Evolutionary conservation across 148 eudicot species (phyloP).

Genomic region (Chenopodium album): DNA sequence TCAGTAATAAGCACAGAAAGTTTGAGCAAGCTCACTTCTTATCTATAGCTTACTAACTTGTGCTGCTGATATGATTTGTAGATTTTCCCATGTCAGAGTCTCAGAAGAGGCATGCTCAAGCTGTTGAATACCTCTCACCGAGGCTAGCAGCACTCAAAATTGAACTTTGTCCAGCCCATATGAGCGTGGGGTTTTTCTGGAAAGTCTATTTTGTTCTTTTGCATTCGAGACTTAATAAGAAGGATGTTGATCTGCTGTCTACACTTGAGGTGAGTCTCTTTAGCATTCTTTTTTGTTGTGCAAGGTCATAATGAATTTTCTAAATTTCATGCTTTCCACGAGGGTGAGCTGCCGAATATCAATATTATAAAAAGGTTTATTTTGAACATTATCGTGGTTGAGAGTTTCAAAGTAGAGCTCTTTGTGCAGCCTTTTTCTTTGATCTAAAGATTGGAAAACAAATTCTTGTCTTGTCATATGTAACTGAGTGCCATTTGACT

Average conservation of each 20-base stretch:
- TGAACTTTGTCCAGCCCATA: conserved; percentile 80
- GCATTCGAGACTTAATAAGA: conserved; percentile 75
- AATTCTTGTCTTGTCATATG: no score
- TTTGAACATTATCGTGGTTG: neutral
- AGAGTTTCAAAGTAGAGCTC: neutral
- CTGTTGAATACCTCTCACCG: conserved; percentile 63
- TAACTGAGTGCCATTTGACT: no score
- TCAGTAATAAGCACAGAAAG: neutral
- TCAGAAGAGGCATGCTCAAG: conserved; percentile 61
- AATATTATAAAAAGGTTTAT: neutral
- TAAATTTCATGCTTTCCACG: neutral
- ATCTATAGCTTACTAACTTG: neutral
- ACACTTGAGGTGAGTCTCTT: conserved; percentile 58
- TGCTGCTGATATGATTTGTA: conserved; percentile 26
- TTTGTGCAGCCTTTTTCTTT: neutral
- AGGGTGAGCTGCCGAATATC: neutral
- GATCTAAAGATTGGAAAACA: neutral
- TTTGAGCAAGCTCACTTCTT: neutral
- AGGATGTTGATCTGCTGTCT: conserved; percentile 66
- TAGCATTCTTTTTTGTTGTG: neutral
- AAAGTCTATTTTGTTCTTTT: conserved; percentile 85
- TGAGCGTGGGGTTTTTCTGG: conserved; percentile 87
- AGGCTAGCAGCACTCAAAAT: conserved; percentile 88
- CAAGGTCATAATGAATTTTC: no score
- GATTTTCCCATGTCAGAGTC: conserved; percentile 78